These are phyloP conservation scores for Coleophoma eucalyptorum DNA, from an alignment of 2,329 filamentous ascomycete genomes.

Conservation along the genomic window DNA sequence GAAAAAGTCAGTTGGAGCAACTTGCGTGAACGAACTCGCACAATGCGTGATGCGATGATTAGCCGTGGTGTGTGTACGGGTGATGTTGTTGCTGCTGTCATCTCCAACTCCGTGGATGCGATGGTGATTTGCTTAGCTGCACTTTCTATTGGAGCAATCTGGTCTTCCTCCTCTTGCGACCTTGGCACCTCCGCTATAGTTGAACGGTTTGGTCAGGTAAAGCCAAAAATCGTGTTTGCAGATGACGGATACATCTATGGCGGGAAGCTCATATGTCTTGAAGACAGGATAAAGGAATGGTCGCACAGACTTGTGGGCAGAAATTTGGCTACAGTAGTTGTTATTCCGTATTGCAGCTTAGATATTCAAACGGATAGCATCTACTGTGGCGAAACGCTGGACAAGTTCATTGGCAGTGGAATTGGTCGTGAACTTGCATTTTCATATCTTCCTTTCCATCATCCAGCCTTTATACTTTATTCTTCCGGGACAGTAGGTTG, in stretches of 20 bases:
- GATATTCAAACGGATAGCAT: not conserved
- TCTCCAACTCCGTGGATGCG: conserved; percentile 68
- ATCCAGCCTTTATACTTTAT: conserved; percentile 73
- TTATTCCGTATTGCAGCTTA: not conserved
- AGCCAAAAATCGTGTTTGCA: conserved; percentile 69
- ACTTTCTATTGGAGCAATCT: conserved; percentile 66
- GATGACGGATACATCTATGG: conserved; percentile 77
- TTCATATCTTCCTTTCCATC: conserved; percentile 42
- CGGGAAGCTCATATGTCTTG: conserved; percentile 65
- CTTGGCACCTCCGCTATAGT: conserved; percentile 77
- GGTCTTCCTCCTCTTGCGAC: conserved; percentile 71
- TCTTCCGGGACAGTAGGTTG: conserved; percentile 47
- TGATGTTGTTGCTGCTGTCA: conserved; percentile 70
- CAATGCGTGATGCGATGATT: conserved; percentile 27
- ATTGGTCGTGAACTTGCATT: not conserved
- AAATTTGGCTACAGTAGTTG: not conserved
- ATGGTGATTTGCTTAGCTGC: conserved; percentile 61
- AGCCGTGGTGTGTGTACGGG: conserved; percentile 56
- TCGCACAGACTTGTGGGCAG: not conserved
- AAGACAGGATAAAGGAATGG: conserved; percentile 51
- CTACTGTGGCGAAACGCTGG: not conserved
- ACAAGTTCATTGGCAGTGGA: not conserved
- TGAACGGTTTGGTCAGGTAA: conserved; percentile 68
- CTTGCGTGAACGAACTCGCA: conserved; percentile 15
- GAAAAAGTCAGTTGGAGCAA: not conserved